Base-by-base conservation (phyloP, 495 filamentous ascomycete species). In the Penicillium samsonianum region DNA sequence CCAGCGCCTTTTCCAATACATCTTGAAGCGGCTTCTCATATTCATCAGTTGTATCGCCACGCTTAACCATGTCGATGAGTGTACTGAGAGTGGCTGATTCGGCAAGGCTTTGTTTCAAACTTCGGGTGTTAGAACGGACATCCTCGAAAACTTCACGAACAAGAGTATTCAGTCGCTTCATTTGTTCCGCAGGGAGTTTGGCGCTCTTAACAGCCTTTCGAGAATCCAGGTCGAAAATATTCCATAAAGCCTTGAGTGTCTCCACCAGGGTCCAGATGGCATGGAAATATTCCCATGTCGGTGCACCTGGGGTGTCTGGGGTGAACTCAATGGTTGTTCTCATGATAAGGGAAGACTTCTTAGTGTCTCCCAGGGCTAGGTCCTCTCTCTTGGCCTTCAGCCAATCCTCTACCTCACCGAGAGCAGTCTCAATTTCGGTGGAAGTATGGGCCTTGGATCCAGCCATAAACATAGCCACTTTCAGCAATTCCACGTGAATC, bases 251-350 rank as follows among this genome's bases (percentile, higher is more conserved):
- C 63, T 76, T 78, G 22, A 78, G 57, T 1, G 72, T 69, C 35
- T 80, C 77, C 17, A 80, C 59, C 12, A 71, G 60, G 12, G 62
- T 65, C 64, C 71, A 73, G 35, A 67, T 51, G 14, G 35, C 26
- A 53, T 80, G 77, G 53, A 79, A 66, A 51, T 70, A 77, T 59
- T 57, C 63, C 77, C 77, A 80, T 9, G 71, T 69, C 10, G 75
- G 72, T 7, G 70, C 73, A 33, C 59, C 64, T n/a, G 70, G 67
- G n/a, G 44, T 57, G 11, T 61, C 62, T 4, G 62, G 19, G 20
- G 43, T 49, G 10, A 76, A 56, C 19, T 45, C 59, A 8, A 77
- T 53, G 2, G 69, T 56, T 1, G 65, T 77, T 16, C 57, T 50
- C 10, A 57, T 61, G 7, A 73, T 51, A 30, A 73, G 25, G 4